Evolutionary conservation across 306 rosid genomes (phyloP), one percentile per base, ranked within the genome.

Genomic region (Castanea sativa): DNA sequence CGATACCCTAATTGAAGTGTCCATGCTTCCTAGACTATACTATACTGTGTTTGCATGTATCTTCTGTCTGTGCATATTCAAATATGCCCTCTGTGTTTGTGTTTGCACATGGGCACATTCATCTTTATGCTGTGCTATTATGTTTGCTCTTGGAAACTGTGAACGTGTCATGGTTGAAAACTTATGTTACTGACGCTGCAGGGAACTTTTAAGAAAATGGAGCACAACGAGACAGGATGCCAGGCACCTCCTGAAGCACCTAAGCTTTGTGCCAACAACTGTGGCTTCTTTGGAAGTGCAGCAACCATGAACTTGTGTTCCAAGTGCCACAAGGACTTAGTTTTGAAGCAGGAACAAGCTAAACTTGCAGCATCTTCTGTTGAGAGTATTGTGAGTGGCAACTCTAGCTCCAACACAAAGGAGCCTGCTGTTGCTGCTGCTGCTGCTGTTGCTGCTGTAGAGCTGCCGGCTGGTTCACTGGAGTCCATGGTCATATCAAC

Each of bases 221-320:
- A 87, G 69, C 87, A 84, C 74, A 76, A 81, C 6, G 88, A 87
- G 80, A 60, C 90, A 68, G 88, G 90, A 76, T 87, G 86, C 80
- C 90, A 84, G 79, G 84, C 81, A 6, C 80, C 86, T 71, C 90
- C 74, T 16, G 90, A 82, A 73, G 87, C 90, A 55, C 86, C 90
- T 69, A 87, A 81, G 74, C 87, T 87, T 27, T 83, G 90, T 53
- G 84, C 86, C 57, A 87, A 87, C 78, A 86, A 78, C 79, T 83
- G 89, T 1, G 87, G 89, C 25, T 86, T 86, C 69, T 86, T 86
- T 1, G 89, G 89, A 75, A 83, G 83, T 75, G 73, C 87, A n/a
- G 83, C 89, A 35, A 86, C 87, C 30, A 83, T 86, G 89, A 86
- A 86, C 75, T 20, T 86, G 69, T 86, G 89, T 67, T 86, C 89